Evolutionary conservation across 148 eudicot genomes (phyloP).

Genomic region (Rhododendron simsii): DNA sequence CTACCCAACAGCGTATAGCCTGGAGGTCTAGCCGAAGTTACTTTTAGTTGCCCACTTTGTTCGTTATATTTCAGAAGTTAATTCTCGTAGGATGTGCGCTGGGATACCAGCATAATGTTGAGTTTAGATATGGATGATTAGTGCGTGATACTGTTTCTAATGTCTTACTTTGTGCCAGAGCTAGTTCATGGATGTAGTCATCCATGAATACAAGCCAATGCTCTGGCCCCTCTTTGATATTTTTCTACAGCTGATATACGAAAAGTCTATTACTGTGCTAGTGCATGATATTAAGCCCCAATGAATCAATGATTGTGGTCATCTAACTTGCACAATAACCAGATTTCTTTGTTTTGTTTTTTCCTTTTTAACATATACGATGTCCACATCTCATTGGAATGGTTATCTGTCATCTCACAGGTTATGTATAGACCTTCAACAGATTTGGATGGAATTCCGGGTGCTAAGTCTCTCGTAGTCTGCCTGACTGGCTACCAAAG

Average conservation of each 20-base stretch:
- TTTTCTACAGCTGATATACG: neutral
- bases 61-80: neutral
- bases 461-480: conserved; percentile 58
- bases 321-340: neutral
- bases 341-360: neutral
- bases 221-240: neutral
- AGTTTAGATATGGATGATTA: neutral
- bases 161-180: neutral
- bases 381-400: neutral
- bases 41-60: neutral
- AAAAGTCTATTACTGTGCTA: neutral
- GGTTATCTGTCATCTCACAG: conserved; percentile 27
- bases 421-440: conserved; percentile 68
- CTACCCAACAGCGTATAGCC: neutral
- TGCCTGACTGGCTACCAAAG: conserved; percentile 91
- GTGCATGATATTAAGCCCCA: neutral
- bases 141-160: neutral
- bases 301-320: neutral
- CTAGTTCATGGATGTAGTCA: neutral
- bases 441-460: conserved; percentile 74
- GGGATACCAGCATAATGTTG: neutral
- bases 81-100: neutral
- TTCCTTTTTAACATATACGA: neutral
- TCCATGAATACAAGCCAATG: neutral
- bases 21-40: neutral